These are phyloP conservation scores for Hordeum marinum DNA, from an alignment of 176 grass and related monocot genomes.

Conservation along the genomic window DNA sequence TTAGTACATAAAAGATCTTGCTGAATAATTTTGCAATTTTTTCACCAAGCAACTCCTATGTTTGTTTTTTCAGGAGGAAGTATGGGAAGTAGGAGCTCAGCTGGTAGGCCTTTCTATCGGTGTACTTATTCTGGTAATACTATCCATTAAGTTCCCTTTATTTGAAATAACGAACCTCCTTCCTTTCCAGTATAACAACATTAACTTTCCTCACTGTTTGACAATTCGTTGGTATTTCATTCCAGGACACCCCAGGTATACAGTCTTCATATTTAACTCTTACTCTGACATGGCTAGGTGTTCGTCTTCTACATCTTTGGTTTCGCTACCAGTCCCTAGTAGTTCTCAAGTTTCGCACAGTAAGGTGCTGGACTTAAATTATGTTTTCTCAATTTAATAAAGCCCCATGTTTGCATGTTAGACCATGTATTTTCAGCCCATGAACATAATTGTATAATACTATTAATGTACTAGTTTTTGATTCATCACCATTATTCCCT, in stretches of 20 bases:
- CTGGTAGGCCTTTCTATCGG: conserved; percentile 63
- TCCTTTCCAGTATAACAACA: conserved; percentile 2
- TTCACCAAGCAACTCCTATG: background rate
- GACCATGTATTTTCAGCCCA: background rate
- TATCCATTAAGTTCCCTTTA: conserved; percentile 26
- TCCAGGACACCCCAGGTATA: conserved; percentile 70
- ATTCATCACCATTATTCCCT: background rate
- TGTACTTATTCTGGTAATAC: conserved; percentile 68
- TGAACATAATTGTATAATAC: background rate
- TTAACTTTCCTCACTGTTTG: background rate
- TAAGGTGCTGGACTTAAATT: conserved; percentile 67
- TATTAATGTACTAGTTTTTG: background rate
- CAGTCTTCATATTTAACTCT: conserved; percentile 68
- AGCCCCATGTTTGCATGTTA: conserved; percentile 15
- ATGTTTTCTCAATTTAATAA: conserved; percentile 20
- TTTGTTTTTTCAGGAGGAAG: conserved; percentile 88
- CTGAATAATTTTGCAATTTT: background rate
- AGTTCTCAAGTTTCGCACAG: conserved; percentile 86
- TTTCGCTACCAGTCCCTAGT: conserved; percentile 77
- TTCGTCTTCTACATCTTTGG: conserved; percentile 92
- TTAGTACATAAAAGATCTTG: background rate
- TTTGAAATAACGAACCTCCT: background rate
- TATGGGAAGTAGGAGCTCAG: conserved; percentile 97
- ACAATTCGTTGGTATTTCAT: conserved; percentile 16
- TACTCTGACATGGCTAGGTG: conserved; percentile 58